Evolutionary conservation across 495 filamentous ascomycete genomes (phyloP).

Genomic region (Podospora pseudopauciseta): DNA sequence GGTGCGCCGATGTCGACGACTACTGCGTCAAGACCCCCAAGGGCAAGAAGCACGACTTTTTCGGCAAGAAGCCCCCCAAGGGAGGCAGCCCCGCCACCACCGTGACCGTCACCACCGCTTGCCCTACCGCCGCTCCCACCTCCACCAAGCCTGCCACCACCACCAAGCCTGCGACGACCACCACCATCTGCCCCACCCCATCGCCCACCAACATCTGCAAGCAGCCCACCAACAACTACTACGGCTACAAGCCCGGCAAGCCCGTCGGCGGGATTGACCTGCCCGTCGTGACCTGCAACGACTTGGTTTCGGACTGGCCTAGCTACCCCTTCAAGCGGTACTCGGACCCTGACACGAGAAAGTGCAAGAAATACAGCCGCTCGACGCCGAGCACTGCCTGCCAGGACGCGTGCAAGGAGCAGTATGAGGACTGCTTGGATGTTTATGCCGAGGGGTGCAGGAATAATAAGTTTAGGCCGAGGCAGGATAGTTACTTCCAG

Average conservation of each 20-base stretch:
- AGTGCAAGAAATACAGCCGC: conserved; percentile 40
- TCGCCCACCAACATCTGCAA: conserved; percentile 45
- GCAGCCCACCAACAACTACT: conserved; percentile 36
- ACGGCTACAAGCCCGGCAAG: conserved; percentile 38
- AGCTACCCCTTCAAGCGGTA: conserved; percentile 47
- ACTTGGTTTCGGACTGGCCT: conserved; percentile 35
- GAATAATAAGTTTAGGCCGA: background rate
- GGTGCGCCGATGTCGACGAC: conserved; percentile 38
- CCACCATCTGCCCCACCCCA: conserved; percentile 38
- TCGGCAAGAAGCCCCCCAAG: conserved; percentile 36
- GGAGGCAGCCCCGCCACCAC: conserved; percentile 21
- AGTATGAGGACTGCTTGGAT: conserved; percentile 44
- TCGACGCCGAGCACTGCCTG: conserved; percentile 33
- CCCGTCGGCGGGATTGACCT: conserved; percentile 49
- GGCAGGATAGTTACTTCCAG: conserved; percentile 10
- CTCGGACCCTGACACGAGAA: conserved; percentile 30
- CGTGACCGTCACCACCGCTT: conserved; percentile 32
- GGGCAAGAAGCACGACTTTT: conserved; percentile 35
- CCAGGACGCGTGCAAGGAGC: conserved; percentile 47
- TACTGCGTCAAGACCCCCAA: conserved; percentile 36
- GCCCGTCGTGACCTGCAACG: conserved; percentile 51
- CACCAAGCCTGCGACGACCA: conserved; percentile 25
- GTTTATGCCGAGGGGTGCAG: conserved; percentile 46
- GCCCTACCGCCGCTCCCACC: conserved; percentile 35
- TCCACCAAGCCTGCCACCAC: conserved; percentile 26